Base-by-base conservation (phyloP, 225 moss, liverwort and hornwort species). In the Lunularia cruciata region DNA sequence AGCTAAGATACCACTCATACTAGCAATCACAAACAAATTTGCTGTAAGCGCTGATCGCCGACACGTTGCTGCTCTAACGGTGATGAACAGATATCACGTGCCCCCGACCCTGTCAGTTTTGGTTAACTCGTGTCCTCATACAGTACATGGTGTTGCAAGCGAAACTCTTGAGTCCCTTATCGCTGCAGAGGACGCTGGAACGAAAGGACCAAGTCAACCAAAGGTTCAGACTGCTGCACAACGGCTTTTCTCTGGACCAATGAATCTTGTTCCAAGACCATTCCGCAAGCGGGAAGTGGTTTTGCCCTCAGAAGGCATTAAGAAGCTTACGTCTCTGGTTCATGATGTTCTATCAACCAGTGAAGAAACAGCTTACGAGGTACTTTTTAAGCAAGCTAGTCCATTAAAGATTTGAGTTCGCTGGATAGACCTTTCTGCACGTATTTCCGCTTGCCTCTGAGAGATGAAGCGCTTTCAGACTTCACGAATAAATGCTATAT, bases 21-120 rank as follows among this genome's bases (percentile, higher is more conserved):
- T 98, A 46, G 89, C 93, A 67, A 93, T 98, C 79, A 98, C 93
- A 26, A 98, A 98, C 74, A 98, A 98, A 81, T 98, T 93, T 47
- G 89, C 91, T 69, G 91, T 98, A 6, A 98, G 98, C 76, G 98
- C 93, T 53, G 98, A 93, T 66, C 87, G 91, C 47, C 89, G 98
- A 28, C 84, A 88, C 46, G 58, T 88, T 46, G 93, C 93, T 39
- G 83, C 98, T 65, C 63, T 69, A 56, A 87, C 89, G 35, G 91
- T 98, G 36, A 87, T 93, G 89, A 90, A 88, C 32, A 87, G 86
- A 3, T 98, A 98, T 58, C 83, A 84, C 70, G 83, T 98, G 32
- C 86, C 93, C 38, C 70, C 84, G 4, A 86, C 71, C 43, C 81
- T 84, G 67, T 84, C 85, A 42, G 85, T 88, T 53, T 82, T 98